phyloP scores from a whole-genome alignment of 176 grass and related monocot genomes.

The Tuctoria greenei region DNA sequence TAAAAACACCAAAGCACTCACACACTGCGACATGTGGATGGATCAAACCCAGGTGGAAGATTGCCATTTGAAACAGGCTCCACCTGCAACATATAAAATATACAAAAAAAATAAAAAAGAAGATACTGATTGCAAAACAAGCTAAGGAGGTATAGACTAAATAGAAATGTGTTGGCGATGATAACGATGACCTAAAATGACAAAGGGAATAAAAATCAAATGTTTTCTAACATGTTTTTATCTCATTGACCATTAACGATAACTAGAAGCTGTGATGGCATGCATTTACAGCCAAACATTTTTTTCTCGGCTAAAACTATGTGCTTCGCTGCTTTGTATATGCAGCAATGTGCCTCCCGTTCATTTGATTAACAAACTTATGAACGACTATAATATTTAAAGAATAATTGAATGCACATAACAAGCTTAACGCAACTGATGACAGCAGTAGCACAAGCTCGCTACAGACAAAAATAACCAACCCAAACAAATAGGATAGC shows the following conservation, averaged over 20 bases:
- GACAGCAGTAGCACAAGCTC: neutral
- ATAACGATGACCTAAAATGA: conserved; percentile 16
- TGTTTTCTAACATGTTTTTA: neutral
- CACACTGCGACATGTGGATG: conserved; percentile 91
- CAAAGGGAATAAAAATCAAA: neutral
- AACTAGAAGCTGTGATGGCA: neutral
- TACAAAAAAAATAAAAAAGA: conserved; percentile 55
- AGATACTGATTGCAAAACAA: conserved; percentile 37
- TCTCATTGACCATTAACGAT: neutral
- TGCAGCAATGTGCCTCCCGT: neutral
- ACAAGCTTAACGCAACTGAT: conserved; percentile 2
- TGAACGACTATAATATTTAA: neutral
- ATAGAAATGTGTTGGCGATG: neutral
- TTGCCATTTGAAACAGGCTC: conserved; percentile 95
- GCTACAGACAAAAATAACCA: neutral
- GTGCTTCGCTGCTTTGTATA: conserved; percentile 1
- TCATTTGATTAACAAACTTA: too few species aligned
- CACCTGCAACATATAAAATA: conserved; percentile 82
- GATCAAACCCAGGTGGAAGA: conserved; percentile 88
- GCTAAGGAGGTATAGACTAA: neutral
- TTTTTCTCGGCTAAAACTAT: neutral
- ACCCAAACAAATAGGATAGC: neutral
- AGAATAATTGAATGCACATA: conserved; percentile 13
- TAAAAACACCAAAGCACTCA: conserved; percentile 65
- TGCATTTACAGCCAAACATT: conserved; percentile 9